Base-by-base conservation (phyloP, 176 grass and related monocot species). In the Zea mays region DNA sequence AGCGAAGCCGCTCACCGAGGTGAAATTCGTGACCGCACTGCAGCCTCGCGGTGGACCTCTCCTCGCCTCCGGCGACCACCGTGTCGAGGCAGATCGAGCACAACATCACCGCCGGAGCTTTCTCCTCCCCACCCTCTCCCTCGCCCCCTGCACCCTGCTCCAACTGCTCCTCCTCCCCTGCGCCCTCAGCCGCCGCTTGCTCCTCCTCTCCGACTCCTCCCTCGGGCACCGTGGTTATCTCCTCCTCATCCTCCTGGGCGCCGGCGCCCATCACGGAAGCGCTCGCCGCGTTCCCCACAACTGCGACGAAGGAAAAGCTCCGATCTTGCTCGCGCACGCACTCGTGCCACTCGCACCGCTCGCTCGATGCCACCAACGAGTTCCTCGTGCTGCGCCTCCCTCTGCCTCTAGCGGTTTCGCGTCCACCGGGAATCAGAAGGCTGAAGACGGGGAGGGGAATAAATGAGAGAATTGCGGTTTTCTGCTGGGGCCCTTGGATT, bases 1-100 rank as follows among this genome's bases (percentile, higher is more conserved):
- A 75, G 72, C 38, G 40, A 73, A 73, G 69, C 50, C 61, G 74
- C 87, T 74, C 15, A 96, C 90, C 93, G 57, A 96, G 87, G 76
- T 92, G 93, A 62, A 96, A 96, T 82, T 92, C 82, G 65, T 96
- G 93, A 1, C 93, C 93, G 70, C 93, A 96, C 88, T 88, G 75
- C 52, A 96, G 81, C 79, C 59, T 75, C 48, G 90, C 90, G 36
- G 90, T 96, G 12, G 93, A 90, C 65, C 90, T 86, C 39, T 76
- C 87, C 74, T 78, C 87, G 6, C 67, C 67, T 36, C 59, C 74
- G 37, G 71, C 55, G 17, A 92, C 86, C 37, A 92, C 83, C 47
- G 56, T 42, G 19, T 92, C 87, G 14, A 96, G 93, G 74, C 93
- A 96, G 73, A 96, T 92, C 69, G 93, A 92, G 84, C 93, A 96